phyloP scores from a whole-genome alignment of 2,329 filamentous ascomycete genomes.

The Colletotrichum musicola region DNA sequence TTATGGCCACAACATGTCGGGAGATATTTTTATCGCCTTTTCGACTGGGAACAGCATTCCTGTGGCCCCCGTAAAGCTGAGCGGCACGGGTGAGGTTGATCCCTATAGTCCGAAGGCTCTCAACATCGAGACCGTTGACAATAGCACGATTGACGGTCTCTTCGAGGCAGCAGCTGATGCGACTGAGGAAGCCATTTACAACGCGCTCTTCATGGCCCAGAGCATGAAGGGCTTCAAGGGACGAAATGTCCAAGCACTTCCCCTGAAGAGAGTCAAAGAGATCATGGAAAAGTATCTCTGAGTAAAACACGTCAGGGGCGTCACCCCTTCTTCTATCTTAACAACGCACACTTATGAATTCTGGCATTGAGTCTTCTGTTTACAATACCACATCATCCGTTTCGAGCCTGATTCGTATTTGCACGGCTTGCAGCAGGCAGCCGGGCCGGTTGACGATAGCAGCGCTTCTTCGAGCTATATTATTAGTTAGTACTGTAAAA shows the following conservation, averaged over 20 bases:
- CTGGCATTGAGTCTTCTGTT: too few relatives aligned
- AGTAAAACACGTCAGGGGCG: too few relatives aligned
- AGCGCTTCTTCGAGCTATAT: too few relatives aligned
- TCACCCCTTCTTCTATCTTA: too few relatives aligned
- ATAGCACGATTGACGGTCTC: slow-evolving; percentile 70
- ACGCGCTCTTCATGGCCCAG: slow-evolving; percentile 72
- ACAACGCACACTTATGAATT: too few relatives aligned
- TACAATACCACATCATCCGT: too few relatives aligned
- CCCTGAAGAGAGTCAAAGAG: slow-evolving; percentile 59
- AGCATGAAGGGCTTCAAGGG: slow-evolving; percentile 68
- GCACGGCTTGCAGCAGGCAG: too few relatives aligned
- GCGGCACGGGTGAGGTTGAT: slow-evolving; percentile 49
- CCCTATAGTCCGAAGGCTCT: slow-evolving; percentile 53
- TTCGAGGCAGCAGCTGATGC: slow-evolving; percentile 73
- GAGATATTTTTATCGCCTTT: slow-evolving; percentile 76
- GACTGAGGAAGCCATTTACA: slow-evolving; percentile 75
- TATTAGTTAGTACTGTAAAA: too few relatives aligned
- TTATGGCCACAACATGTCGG: slow-evolving; percentile 71
- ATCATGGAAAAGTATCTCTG: slow-evolving; percentile 56
- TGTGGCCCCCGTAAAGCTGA: slow-evolving; percentile 53
- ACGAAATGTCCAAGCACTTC: slow-evolving; percentile 62
- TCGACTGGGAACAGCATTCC: slow-evolving; percentile 69
- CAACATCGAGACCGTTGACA: slow-evolving; percentile 63
- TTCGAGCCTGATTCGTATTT: too few relatives aligned
- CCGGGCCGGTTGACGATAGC: too few relatives aligned